Conservation (phyloP, 1,284 basidiomycete genomes). For the Porodaedalea pini region DNA sequence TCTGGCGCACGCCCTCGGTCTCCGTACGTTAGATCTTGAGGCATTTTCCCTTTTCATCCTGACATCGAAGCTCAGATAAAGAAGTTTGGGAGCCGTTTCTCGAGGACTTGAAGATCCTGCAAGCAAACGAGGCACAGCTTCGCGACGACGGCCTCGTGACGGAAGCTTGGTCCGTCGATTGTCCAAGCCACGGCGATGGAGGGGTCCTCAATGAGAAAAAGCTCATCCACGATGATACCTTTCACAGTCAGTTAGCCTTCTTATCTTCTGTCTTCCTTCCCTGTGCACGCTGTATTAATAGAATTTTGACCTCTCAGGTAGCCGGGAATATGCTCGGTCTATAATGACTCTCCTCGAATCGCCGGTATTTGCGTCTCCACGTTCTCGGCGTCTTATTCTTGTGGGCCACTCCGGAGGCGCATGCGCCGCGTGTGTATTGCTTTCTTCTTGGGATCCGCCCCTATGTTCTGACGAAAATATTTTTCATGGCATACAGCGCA, state of each 20-base stretch:
- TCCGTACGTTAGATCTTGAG: background rate
- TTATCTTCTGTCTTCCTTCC: background rate
- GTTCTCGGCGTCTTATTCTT: background rate
- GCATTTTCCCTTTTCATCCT: background rate
- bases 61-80: slow-evolving; percentile 9
- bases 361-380: background rate
- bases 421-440: background rate
- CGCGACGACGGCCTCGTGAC: slow-evolving; percentile 4
- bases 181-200: slow-evolving; percentile 22
- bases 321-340: slow-evolving; percentile 3
- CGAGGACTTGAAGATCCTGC: slow-evolving; percentile 11
- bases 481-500: background rate
- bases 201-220: slow-evolving; percentile 18
- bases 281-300: background rate
- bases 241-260: background rate
- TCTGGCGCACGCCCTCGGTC: slow-evolving; percentile 10
- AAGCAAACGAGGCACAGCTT: background rate
- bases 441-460: background rate
- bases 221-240: background rate
- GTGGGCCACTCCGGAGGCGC: slow-evolving; percentile 9
- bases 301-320: background rate
- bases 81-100: slow-evolving; percentile 24
- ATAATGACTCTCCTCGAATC: slow-evolving; percentile 1
- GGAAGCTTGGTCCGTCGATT: slow-evolving; percentile 23
- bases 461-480: too few species aligned